Base-by-base conservation (phyloP, 2,329 filamentous ascomycete genomes). In the Beauveria australis region DNA sequence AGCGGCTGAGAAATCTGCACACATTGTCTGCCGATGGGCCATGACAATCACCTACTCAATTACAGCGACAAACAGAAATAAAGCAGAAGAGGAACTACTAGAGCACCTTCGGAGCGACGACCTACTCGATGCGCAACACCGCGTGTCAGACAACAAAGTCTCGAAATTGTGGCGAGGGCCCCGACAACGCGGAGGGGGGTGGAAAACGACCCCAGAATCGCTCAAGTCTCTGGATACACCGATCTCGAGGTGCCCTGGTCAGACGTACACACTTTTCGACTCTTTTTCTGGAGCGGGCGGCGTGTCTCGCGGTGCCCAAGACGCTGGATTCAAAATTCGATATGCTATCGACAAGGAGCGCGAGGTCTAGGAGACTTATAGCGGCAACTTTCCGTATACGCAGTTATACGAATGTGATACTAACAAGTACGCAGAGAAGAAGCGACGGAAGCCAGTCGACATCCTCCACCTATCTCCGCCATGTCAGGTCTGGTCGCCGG, bases 391-490 rank as follows among this genome's bases (percentile, higher is more conserved):
- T 63, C 74, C 75, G 0, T 69, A 76, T 0, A 72, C 77, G 0
- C 70, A 76, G 0, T 74, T 89, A 0, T 79, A 81, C 51, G 66
- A 78, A 6, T 74, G 75, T 62, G 73, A 79, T 0, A 72, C 82
- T 0, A 73, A 78, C 40, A 71, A 80, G 2, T 85, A 88, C 55
- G 74, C 85, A 30, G 67, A 66, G 1, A 65, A 72, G 0, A 68
- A 71, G 2, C 64, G 57, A 9, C 61, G 65, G 10, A 67, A 78
- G 9, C 75, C 76, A 4, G 81, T 87, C 0, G 89, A 94, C 65
- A 75, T 93, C 1, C 73, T 90, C 0, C 91, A 95, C 64, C 72
- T 92, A 0, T 91, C 88, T 0, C 89, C 89, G 0, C 90, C 91
- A 0, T 95, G 91, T 60, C 89, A 93, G 65, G 84, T 81, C 2